phyloP scores from a whole-genome alignment of 2,329 filamentous ascomycete genomes.

The Aspergillus novoparasiticus region DNA sequence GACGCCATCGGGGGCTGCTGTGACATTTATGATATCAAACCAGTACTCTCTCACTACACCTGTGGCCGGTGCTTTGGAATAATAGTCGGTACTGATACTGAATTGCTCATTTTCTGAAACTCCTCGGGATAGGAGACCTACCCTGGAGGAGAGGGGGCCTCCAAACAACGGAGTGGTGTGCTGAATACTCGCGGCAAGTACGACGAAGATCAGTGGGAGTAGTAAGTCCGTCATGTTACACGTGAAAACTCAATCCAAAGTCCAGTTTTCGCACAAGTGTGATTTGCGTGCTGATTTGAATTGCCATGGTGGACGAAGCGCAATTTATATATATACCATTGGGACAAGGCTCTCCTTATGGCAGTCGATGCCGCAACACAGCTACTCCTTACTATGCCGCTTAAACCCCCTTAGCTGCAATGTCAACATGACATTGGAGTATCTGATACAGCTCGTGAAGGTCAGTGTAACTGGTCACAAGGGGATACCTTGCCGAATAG shows the following conservation, averaged over 20 bases:
- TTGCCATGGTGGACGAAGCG: background rate
- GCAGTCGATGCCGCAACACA: rapidly evolving
- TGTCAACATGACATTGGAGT: background rate
- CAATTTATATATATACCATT: background rate
- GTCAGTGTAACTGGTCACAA: background rate
- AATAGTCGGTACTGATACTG: background rate
- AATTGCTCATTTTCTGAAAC: background rate
- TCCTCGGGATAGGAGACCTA: background rate
- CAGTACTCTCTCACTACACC: background rate
- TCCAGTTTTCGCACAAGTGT: background rate
- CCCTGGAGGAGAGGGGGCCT: background rate
- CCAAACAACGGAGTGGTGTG: background rate
- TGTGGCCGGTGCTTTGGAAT: background rate
- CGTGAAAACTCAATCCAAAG: background rate
- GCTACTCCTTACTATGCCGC: background rate
- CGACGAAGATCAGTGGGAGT: background rate
- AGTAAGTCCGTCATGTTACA: background rate
- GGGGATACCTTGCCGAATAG: background rate
- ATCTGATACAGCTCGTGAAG: background rate
- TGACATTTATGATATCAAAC: background rate
- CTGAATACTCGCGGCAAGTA: background rate
- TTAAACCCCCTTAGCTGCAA: background rate
- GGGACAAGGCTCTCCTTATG: background rate
- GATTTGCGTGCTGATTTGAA: no score
- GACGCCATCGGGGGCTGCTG: background rate